Conservation (phyloP, 2,329 filamentous ascomycete genomes). For the Pseudopyricularia cyperi region DNA sequence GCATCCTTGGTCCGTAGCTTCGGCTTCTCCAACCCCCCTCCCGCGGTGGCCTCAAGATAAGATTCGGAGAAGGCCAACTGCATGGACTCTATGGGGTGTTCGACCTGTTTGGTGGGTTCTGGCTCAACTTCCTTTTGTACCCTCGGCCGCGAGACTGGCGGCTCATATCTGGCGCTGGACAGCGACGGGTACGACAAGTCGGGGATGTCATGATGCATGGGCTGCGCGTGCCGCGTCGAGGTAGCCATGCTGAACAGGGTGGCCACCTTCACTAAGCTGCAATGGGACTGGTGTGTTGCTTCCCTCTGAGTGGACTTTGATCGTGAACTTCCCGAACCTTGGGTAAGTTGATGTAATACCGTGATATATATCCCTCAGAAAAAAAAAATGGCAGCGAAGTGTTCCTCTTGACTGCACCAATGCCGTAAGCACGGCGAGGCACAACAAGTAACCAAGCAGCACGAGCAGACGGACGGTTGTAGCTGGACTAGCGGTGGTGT, state of each 20-base stretch:
- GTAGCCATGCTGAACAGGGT: background rate
- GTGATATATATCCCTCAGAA: too few species aligned
- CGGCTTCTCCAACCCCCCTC: conserved; percentile 30
- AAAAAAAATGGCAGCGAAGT: background rate
- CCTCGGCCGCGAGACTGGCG: conserved; percentile 5
- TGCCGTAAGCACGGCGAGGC: background rate
- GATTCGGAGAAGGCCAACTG: conserved; percentile 77
- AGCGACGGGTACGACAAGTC: background rate
- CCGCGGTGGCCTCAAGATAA: conserved; percentile 55
- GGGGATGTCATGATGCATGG: background rate
- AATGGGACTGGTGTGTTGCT: background rate
- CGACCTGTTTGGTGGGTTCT: conserved; percentile 8
- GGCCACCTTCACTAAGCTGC: background rate
- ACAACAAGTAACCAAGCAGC: background rate
- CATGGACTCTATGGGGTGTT: conserved; percentile 63
- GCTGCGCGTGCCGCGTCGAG: background rate
- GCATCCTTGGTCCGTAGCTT: conserved; percentile 42
- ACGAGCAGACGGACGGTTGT: background rate
- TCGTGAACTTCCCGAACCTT: too few species aligned
- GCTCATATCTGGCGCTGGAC: background rate
- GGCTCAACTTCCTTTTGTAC: conserved; percentile 4
- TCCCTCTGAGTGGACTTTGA: too few species aligned
- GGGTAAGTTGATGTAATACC: too few species aligned
- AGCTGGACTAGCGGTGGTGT: too few species aligned
- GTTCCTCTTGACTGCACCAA: background rate